A percentile compares a stretch with the other conserved stretches of the same genome.
Conservation (phyloP, 805 yeast species). For the Priceomyces castillae region DNA sequence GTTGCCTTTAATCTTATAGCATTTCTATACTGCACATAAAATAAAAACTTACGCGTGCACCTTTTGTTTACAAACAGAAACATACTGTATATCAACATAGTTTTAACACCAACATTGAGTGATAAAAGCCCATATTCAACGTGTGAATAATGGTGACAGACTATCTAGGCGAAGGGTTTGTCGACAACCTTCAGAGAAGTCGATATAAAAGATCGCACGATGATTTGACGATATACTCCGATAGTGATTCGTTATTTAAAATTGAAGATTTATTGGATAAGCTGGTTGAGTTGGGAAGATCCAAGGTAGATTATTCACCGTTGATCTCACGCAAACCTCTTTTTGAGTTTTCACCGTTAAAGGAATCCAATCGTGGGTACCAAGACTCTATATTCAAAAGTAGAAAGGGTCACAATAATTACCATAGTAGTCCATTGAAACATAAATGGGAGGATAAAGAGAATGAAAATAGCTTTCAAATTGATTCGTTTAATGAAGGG, state of each 20-base stretch:
- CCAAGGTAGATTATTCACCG: constrained; percentile 4
- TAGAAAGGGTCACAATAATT: constrained; percentile 4
- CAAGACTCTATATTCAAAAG: constrained; percentile 15
- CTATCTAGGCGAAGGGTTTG: constrained; percentile 9
- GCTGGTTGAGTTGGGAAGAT: constrained; percentile 5
- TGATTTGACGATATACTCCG: constrained; percentile 19
- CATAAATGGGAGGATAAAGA: neutral
- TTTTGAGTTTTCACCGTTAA: constrained; percentile 14
- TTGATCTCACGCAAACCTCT: neutral
- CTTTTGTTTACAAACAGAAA: constrained; percentile 11
- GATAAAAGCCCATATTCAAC: no score
- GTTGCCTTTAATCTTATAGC: neutral
- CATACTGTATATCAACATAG: neutral
- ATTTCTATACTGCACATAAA: constrained; percentile 7
- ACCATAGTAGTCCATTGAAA: constrained; percentile 14
- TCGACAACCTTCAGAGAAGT: neutral
- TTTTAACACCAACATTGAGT: neutral
- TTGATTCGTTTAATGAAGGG: constrained; percentile 2
- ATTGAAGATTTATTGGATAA: constrained; percentile 9
- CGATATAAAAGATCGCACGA: constrained; percentile 8
- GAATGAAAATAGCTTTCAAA: neutral
- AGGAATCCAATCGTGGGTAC: constrained; percentile 16
- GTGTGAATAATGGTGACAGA: constrained; percentile 6
- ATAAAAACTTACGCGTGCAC: constrained; percentile 4
- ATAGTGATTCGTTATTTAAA: constrained; percentile 14